These are phyloP conservation scores for Fonsecaea pedrosoi DNA, from an alignment of 2,329 filamentous ascomycete species.

Conservation along the genomic window DNA sequence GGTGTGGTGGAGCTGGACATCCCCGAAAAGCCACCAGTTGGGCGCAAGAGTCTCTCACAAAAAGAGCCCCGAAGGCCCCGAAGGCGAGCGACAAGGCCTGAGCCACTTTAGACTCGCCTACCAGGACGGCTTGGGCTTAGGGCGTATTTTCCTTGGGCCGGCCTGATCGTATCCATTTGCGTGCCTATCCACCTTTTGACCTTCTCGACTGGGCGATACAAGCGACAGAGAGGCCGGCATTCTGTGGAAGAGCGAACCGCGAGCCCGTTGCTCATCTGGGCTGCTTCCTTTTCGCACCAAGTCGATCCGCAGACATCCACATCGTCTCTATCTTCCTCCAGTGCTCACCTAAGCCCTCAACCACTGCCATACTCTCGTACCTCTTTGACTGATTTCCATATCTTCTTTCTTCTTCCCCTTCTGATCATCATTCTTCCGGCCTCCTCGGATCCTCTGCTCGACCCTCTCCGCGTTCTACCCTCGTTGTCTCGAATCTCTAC, in stretches of 20 bases:
- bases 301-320: conserved; percentile 34
- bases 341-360: conserved; percentile 37
- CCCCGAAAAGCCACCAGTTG: neutral
- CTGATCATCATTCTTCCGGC: conserved; percentile 26
- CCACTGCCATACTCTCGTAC: conserved; percentile 18
- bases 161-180: conserved; percentile 18
- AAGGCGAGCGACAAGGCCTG: conserved; percentile 7
- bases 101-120: conserved; percentile 12
- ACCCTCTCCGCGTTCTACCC: conserved; percentile 19
- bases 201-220: conserved; percentile 5
- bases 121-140: conserved; percentile 16
- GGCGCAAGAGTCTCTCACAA: conserved; percentile 17
- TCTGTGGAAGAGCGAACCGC: conserved; percentile 7
- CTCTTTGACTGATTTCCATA: conserved; percentile 23
- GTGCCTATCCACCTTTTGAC: neutral
- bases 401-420: conserved; percentile 22
- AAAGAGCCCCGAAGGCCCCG: conserved; percentile 1
- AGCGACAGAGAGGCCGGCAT: conserved; percentile 3
- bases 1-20: neutral
- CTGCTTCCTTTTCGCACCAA: conserved; percentile 17
- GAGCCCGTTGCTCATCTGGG: conserved; percentile 11
- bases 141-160: conserved; percentile 12
- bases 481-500: conserved; percentile 15
- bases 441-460: conserved; percentile 27
- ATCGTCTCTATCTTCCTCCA: conserved; percentile 21